phyloP scores from a whole-genome alignment of 768 basidiomycete genomes.

The Saitozyma sp. region DNA sequence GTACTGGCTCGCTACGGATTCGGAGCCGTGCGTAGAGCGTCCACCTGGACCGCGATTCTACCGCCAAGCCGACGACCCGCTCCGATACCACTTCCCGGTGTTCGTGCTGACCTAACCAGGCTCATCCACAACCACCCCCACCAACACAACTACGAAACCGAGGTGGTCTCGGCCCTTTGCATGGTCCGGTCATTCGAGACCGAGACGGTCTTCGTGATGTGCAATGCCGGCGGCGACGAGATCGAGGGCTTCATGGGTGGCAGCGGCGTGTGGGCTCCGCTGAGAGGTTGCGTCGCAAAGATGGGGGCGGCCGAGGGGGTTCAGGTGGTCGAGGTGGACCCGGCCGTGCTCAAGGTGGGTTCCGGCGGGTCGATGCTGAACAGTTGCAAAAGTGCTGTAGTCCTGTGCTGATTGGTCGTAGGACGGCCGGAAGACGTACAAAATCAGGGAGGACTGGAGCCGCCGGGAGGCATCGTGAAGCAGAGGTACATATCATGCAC shows the following conservation, averaged over 20 bases:
- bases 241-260: constrained; percentile 42
- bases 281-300: constrained; percentile 30
- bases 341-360: constrained; percentile 36
- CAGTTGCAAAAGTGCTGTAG: neutral
- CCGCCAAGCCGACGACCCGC: no score
- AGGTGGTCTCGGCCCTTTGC: constrained; percentile 34
- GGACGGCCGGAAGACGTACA: constrained; percentile 35
- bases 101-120: constrained; percentile 10
- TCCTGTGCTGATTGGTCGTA: constrained; percentile 1
- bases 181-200: constrained; percentile 41
- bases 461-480: constrained; percentile 15
- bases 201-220: constrained; percentile 41
- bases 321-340: constrained; percentile 36
- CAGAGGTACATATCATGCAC: no score
- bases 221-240: constrained; percentile 39
- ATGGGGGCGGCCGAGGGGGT: constrained; percentile 11
- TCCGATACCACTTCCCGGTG: neutral
- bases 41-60: no score
- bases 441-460: constrained; percentile 37
- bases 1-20: constrained; percentile 45
- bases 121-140: constrained; percentile 24
- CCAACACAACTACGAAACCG: constrained; percentile 32
- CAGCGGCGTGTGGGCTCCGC: constrained; percentile 42
- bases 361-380: neutral
- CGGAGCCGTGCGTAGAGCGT: constrained; percentile 39